Percentiles rank a stretch among this genome's conserved stretches.
Evolutionary conservation across 139 green algal species (phyloP).

Genomic region (Chlorella ohadii): DNA sequence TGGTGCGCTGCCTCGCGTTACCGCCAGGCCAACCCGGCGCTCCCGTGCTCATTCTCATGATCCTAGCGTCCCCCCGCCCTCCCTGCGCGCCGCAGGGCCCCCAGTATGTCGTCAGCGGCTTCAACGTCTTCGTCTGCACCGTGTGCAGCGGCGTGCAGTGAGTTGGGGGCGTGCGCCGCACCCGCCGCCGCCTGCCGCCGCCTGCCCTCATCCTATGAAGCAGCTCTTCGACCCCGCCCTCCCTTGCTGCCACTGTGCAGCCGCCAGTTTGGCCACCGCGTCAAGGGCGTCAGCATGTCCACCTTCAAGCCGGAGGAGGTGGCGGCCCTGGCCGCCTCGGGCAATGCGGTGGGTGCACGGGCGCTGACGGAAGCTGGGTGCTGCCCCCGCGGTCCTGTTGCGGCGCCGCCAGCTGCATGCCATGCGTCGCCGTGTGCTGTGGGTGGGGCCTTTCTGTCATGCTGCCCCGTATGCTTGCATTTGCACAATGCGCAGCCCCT

Average conservation of each 20-base stretch:
- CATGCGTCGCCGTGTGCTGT: too few species aligned
- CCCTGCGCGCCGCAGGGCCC: conserved; percentile 62
- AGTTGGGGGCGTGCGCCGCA: conserved; percentile 33
- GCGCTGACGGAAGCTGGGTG: not conserved
- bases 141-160: conserved; percentile 83
- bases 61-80: not conserved
- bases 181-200: not conserved
- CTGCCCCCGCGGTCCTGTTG: too few species aligned
- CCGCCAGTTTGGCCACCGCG: conserved; percentile 79
- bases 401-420: not conserved
- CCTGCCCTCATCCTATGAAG: too few species aligned
- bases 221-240: not conserved
- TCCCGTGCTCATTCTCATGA: too few species aligned
- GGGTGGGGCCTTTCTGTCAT: too few species aligned
- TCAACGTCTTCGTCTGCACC: conserved; percentile 84
- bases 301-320: conserved; percentile 85
- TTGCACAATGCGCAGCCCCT: too few species aligned
- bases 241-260: conserved; percentile 48
- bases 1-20: too few species aligned
- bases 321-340: conserved; percentile 57
- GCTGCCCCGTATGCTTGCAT: too few species aligned
- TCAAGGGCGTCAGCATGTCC: conserved; percentile 83
- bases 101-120: conserved; percentile 79
- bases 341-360: conserved; percentile 72
- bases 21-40: too few species aligned